Evolutionary conservation across 2,329 filamentous ascomycete genomes (phyloP).

Genomic region (Aspergillus texensis): DNA sequence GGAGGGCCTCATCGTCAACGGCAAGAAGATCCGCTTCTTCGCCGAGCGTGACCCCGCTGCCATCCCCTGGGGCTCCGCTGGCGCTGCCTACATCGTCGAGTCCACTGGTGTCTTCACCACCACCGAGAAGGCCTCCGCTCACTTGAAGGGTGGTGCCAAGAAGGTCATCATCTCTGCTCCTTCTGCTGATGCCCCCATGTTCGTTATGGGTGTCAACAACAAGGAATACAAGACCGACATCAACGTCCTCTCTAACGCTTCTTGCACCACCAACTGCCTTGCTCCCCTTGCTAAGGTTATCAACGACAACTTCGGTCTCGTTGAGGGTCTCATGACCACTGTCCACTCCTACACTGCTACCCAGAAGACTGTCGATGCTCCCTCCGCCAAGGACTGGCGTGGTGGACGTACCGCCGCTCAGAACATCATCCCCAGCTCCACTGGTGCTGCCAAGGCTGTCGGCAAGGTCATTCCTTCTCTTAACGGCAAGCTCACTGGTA

Average conservation of each 20-base stretch:
- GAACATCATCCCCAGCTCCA: slow-evolving; percentile 99
- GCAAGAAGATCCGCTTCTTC: slow-evolving; percentile 95
- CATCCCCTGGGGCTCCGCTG: slow-evolving; percentile 88
- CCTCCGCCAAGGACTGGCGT: slow-evolving; percentile 98
- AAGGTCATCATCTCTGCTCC: slow-evolving; percentile 76
- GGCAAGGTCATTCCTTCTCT: slow-evolving; percentile 98
- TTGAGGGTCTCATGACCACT: slow-evolving; percentile 99
- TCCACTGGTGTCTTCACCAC: slow-evolving; percentile 99
- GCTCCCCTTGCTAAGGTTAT: slow-evolving; percentile 99
- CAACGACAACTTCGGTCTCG: slow-evolving; percentile 95
- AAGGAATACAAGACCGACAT: slow-evolving; percentile 87
- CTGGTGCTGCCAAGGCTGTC: slow-evolving; percentile 99
- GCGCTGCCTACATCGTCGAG: slow-evolving; percentile 93
- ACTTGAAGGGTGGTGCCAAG: slow-evolving; percentile 97
- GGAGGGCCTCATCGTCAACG: slow-evolving; percentile 81
- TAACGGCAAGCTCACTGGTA: slow-evolving; percentile 99
- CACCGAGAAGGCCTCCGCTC: slow-evolving; percentile 89
- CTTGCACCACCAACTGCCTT: slow-evolving; percentile 99
- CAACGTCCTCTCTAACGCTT: slow-evolving; percentile 97
- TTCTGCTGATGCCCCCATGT: slow-evolving; percentile 89
- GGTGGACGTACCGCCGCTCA: slow-evolving; percentile 97
- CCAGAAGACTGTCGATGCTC: slow-evolving; percentile 98
- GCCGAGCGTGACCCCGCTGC: slow-evolving; percentile 82
- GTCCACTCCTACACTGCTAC: slow-evolving; percentile 99
- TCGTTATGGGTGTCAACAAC: slow-evolving; percentile 99